Evolutionary conservation across 164 flowering plant genomes (phyloP).

Genomic region (Tetrastigma voinierianum): DNA sequence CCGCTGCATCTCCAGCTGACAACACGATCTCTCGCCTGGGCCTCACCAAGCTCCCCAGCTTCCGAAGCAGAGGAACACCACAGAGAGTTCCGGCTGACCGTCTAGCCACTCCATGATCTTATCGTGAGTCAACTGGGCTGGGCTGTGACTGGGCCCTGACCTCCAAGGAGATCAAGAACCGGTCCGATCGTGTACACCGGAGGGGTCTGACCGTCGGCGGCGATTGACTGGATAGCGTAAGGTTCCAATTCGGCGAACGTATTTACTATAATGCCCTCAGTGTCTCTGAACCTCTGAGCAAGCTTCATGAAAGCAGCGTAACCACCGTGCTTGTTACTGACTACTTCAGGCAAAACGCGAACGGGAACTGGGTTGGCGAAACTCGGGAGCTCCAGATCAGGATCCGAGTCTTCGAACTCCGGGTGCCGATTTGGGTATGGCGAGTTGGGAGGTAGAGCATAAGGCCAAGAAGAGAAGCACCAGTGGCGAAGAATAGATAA

Average conservation of each 20-base stretch:
- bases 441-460: constrained; percentile 6
- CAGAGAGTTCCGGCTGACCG: constrained; percentile 19
- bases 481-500: constrained; percentile 25
- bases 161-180: constrained; percentile 14
- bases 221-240: constrained; percentile 9
- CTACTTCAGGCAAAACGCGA: too few species aligned
- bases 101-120: constrained; percentile 26
- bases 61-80: too few species aligned
- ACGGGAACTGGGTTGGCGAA: too few species aligned
- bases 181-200: constrained; percentile 30
- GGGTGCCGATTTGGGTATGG: neutral
- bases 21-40: constrained; percentile 26
- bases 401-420: constrained; percentile 8
- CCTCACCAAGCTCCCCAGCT: constrained; percentile 24
- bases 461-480: constrained; percentile 19
- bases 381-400: constrained; percentile 21
- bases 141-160: constrained; percentile 7
- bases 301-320: too few species aligned
- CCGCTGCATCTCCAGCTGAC: constrained; percentile 21
- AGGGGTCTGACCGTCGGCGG: constrained; percentile 8
- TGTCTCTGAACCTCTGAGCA: too few species aligned
- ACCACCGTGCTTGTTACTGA: too few species aligned
- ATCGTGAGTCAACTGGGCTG: neutral
- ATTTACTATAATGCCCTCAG: too few species aligned
- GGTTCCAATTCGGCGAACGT: too few species aligned